A percentile compares a stretch with the other conserved stretches of the same genome.
These are phyloP conservation scores for Primulina huaijiensis DNA, from an alignment of 257 asterid species.

Conservation along the genomic window DNA sequence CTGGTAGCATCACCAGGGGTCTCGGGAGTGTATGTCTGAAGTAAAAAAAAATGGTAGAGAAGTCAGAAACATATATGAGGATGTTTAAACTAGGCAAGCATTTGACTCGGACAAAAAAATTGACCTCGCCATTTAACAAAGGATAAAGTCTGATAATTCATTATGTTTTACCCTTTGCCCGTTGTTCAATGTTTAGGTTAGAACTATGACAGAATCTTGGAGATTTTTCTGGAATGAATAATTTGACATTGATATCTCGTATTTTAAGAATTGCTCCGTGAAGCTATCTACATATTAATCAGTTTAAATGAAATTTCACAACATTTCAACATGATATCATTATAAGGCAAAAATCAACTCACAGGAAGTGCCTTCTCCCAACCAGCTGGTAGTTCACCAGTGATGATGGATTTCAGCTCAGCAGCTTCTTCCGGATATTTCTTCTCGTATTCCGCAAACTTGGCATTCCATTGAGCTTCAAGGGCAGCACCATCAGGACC, in stretches of 20 bases:
- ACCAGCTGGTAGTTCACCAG: conserved; percentile 67
- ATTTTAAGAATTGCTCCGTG: background rate
- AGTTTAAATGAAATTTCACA: background rate
- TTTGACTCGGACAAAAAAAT: too few species aligned
- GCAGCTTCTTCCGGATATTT: conserved; percentile 78
- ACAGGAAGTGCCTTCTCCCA: conserved; percentile 92
- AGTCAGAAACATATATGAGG: conserved; percentile 13
- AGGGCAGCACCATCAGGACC: conserved; percentile 68
- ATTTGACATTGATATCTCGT: background rate
- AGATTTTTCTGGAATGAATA: background rate
- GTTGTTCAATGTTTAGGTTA: background rate
- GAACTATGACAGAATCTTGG: conserved; percentile 7
- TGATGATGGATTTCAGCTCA: conserved; percentile 62
- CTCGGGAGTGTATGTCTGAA: conserved; percentile 74
- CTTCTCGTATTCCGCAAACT: conserved; percentile 80
- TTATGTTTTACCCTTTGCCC: background rate
- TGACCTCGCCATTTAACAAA: background rate
- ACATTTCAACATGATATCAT: conserved; percentile 14
- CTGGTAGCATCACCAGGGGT: conserved; percentile 72
- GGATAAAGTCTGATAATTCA: background rate
- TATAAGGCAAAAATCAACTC: conserved; percentile 31
- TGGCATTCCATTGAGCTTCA: conserved; percentile 93
- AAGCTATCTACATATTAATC: background rate
- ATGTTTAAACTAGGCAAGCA: background rate
- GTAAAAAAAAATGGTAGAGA: background rate